A percentile compares a stretch with the other conserved stretches of the same genome.
These are phyloP conservation scores for Pseudozyma tsukubaensis DNA, from an alignment of 1,284 basidiomycete species.

Conservation along the genomic window DNA sequence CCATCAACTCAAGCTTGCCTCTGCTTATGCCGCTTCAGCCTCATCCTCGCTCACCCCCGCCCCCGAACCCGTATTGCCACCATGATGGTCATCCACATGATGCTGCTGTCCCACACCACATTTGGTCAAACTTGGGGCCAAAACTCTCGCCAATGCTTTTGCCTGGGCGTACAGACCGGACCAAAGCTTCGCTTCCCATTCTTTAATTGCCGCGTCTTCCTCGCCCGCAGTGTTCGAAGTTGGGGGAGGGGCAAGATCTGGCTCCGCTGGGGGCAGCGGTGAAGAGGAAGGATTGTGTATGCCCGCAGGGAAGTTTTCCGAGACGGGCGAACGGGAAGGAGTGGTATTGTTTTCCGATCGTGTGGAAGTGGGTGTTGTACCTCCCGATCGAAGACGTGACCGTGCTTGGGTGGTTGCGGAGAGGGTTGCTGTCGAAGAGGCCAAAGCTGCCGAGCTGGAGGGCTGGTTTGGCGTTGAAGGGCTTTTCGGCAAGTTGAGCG, in stretches of 20 bases:
- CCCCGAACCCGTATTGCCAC: slow-evolving; percentile 12
- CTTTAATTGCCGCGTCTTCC: not conserved
- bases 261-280: too few relatives aligned
- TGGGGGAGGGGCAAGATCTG: not conserved
- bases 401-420: slow-evolving; percentile 23
- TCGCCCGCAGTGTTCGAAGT: not conserved
- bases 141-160: slow-evolving; percentile 35
- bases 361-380: slow-evolving; percentile 31
- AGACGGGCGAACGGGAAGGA: slow-evolving; percentile 30
- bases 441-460: slow-evolving; percentile 7
- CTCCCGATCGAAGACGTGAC: slow-evolving; percentile 33
- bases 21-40: slow-evolving; percentile 4
- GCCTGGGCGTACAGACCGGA: slow-evolving; percentile 36
- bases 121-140: slow-evolving; percentile 37
- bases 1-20: too few relatives aligned
- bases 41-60: slow-evolving; percentile 36
- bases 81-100: slow-evolving; percentile 10
- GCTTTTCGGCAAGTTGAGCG: not conserved
- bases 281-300: too few relatives aligned
- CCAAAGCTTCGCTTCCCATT: slow-evolving; percentile 33
- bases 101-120: slow-evolving; percentile 32
- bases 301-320: slow-evolving; percentile 26
- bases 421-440: slow-evolving; percentile 25
- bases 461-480: slow-evolving; percentile 8
- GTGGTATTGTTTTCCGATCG: slow-evolving; percentile 24